A percentile compares a stretch with the other conserved stretches of the same genome.
Conservation (phyloP, 768 basidiomycete genomes). For the Baorangia bicolor region DNA sequence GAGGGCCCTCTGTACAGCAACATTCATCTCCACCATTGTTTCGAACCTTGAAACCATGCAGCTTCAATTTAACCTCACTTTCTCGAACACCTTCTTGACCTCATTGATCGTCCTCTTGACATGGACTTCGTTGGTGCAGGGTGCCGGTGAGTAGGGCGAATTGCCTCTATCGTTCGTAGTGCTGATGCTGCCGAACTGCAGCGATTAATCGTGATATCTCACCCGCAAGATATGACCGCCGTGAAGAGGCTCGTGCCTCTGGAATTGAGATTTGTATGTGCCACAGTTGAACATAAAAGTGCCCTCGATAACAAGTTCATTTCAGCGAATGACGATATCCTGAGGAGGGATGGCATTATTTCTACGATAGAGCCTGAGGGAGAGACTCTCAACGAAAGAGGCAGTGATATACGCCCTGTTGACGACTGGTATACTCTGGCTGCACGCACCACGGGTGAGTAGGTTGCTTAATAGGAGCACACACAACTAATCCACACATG, state of each 20-base stretch:
- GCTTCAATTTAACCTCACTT: not conserved
- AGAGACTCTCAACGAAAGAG: not conserved
- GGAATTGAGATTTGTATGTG: constrained; percentile 3
- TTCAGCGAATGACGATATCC: not conserved
- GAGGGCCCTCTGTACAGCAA: not conserved
- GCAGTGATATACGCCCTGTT: not conserved
- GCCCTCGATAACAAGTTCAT: not conserved
- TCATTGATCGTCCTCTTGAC: constrained; percentile 1
- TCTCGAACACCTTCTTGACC: not conserved
- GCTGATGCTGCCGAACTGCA: not conserved
- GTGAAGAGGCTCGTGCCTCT: not conserved
- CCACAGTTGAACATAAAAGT: not conserved
- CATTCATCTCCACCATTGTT: not conserved
- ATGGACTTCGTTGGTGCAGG: constrained; percentile 2
- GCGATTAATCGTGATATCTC: not conserved
- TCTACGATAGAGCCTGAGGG: not conserved
- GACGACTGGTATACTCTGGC: not conserved
- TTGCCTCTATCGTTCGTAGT: not conserved
- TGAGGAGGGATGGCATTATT: not conserved
- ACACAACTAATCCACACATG: not conserved
- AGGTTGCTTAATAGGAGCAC: not conserved
- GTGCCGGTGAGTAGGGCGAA: constrained; percentile 4
- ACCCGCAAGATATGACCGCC: not conserved
- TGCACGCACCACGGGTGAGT: constrained; percentile 1
- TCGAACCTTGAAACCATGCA: not conserved